Evolutionary conservation across 2,329 filamentous ascomycete genomes (phyloP), one percentile per base, ranked within the genome.

Genomic region (Fusarium sarcochroum): DNA sequence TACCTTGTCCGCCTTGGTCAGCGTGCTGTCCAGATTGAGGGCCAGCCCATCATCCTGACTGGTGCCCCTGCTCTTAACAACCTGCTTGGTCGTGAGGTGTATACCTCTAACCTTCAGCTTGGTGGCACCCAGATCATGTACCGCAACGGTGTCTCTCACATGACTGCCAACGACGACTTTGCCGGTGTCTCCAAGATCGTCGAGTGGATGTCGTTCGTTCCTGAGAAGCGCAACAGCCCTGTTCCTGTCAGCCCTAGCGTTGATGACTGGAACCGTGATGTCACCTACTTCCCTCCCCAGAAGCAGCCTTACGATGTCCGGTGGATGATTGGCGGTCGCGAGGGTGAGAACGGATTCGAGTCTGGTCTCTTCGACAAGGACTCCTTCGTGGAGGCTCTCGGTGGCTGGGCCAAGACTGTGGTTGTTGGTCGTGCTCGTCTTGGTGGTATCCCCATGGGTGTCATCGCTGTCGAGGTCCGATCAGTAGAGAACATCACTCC

Each of bases 91-190:
- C 94, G 97, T 73, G 96, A 99, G 82, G 95, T 99, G 30, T 99
- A 99, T 85, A 98, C 96, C 23, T 98, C 96, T 64, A 99, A 99
- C 87, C 84, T 99, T 77, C 96, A 99, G 86, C 93, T 99, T 70
- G 96, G 96, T 90, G 96, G 96, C 75, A 99, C 96, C n/a, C 96
- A 99, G 83, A 99, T 99, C 87, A 99, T 99, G 96, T 98, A 99
- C 89, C 94, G 93, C 84, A 99, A 99, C 80, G 96, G 96, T 89
- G 96, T 99, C 41, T 98, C 96, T 21, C 96, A 99, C 85, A 95
- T 98, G 93, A 98, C 95, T 72, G 96, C 96, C 76, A 92, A 91
- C 73, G 95, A 99, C 77, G 96, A 99, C 84, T 98, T 99, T 75
- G 94, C 95, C 76, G 96, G 96, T 88, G 93, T 99, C 21, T 94